A percentile compares a stretch with the other conserved stretches of the same genome.
Conservation (phyloP, 2,329 filamentous ascomycete genomes). For the Coniochaeta sp. region DNA sequence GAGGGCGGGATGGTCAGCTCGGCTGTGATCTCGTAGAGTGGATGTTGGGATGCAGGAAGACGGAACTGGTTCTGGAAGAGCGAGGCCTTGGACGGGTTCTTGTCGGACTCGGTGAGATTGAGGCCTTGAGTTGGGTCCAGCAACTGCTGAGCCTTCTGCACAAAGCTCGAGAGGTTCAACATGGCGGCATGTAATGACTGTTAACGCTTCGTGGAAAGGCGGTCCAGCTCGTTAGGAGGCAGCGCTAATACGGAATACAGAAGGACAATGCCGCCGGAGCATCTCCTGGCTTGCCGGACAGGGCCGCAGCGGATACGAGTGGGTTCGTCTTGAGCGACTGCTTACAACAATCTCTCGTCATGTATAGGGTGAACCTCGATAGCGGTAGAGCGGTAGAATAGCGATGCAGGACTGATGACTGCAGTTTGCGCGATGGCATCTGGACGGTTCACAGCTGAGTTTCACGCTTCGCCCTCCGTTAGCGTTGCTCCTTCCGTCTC, state of each 20-base stretch:
- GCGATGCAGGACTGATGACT: neutral
- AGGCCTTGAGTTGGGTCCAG: conserved; percentile 82
- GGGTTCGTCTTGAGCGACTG: neutral
- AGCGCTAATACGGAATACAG: neutral
- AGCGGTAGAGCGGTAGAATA: neutral
- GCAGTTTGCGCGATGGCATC: neutral
- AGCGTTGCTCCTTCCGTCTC: neutral
- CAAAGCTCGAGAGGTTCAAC: conserved; percentile 66
- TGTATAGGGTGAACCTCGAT: neutral
- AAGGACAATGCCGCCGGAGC: neutral
- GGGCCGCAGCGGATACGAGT: neutral
- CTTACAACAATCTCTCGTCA: neutral
- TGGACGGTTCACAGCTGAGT: neutral
- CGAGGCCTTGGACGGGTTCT: conserved; percentile 80
- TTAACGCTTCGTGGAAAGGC: neutral
- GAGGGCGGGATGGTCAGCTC: conserved; percentile 81
- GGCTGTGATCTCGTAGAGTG: conserved; percentile 91
- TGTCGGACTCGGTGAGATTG: conserved; percentile 64
- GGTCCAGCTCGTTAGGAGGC: neutral
- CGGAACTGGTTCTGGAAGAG: conserved; percentile 96
- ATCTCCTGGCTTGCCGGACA: neutral
- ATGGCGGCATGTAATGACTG: conserved; percentile 26
- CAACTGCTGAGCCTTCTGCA: conserved; percentile 91
- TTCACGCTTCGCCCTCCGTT: neutral
- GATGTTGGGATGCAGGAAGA: conserved; percentile 83